These are phyloP conservation scores for Helotiales sp. DNA, from an alignment of 2,329 filamentous ascomycete species.

Conservation along the genomic window DNA sequence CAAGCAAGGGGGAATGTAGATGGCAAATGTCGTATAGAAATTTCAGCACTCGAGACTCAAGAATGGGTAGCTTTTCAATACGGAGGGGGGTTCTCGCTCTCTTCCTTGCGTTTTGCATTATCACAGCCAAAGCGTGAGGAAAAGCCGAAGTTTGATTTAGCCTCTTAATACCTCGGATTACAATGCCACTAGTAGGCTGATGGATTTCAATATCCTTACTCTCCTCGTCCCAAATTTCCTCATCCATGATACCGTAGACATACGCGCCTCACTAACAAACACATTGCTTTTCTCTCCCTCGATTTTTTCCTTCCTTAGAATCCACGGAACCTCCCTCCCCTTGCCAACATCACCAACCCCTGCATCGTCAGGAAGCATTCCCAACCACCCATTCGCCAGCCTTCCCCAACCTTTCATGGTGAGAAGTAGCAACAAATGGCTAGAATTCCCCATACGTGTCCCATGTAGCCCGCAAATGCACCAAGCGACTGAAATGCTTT, in stretches of 20 bases:
- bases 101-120: too few species aligned
- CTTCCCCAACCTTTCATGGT: neutral
- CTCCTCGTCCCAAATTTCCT: conserved; percentile 45
- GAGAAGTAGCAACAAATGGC: neutral
- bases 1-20: too few species aligned
- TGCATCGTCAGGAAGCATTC: neutral
- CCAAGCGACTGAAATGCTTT: neutral
- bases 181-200: too few species aligned
- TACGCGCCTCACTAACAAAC: conserved; percentile 1
- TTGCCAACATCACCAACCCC: neutral
- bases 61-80: too few species aligned
- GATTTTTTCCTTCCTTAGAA: neutral
- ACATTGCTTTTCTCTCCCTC: neutral
- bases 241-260: neutral
- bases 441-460: neutral
- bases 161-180: too few species aligned
- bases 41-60: too few species aligned
- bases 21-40: too few species aligned
- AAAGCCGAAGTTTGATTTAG: too few species aligned
- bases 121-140: too few species aligned
- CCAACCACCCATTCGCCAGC: neutral
- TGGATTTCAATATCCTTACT: neutral
- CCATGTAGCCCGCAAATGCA: neutral
- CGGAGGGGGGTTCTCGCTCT: too few species aligned
- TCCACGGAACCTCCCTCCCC: neutral